phyloP scores from a whole-genome alignment of 352 stramenopile species.

The Peronospora destructor region DNA sequence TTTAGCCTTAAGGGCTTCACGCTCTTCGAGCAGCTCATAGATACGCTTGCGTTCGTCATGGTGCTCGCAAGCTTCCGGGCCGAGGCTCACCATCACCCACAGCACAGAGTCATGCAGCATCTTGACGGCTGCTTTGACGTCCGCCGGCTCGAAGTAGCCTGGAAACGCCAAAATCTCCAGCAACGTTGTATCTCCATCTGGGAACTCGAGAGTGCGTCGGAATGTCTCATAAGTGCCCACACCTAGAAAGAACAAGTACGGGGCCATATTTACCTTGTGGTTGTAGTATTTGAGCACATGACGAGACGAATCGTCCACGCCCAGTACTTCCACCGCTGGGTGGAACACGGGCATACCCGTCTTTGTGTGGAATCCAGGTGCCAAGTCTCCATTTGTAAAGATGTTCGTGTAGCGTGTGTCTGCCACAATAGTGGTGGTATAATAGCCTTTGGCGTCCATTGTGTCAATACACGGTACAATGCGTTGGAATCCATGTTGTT shows the following conservation, averaged over 20 bases:
- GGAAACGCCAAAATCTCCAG: constrained; percentile 70
- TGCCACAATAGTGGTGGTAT: constrained; percentile 70
- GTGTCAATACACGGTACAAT: constrained; percentile 75
- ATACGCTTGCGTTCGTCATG: constrained; percentile 65
- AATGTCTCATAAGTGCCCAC: constrained; percentile 76
- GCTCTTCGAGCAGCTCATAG: constrained; percentile 57
- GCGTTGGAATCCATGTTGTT: constrained; percentile 74
- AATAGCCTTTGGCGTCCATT: constrained; percentile 77
- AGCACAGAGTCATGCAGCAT: constrained; percentile 74
- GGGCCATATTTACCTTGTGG: constrained; percentile 80
- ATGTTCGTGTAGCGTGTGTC: constrained; percentile 75
- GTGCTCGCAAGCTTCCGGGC: constrained; percentile 61
- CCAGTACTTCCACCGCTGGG: constrained; percentile 41
- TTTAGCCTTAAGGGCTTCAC: constrained; percentile 62
- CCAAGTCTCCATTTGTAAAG: constrained; percentile 73
- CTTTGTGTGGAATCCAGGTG: constrained; percentile 52
- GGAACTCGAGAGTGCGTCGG: constrained; percentile 63
- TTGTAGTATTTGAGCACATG: constrained; percentile 78
- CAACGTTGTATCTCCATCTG: constrained; percentile 62
- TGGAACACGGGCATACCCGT: constrained; percentile 60
- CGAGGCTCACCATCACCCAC: constrained; percentile 67
- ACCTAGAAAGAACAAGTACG: constrained; percentile 75
- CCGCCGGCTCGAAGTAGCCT: constrained; percentile 53
- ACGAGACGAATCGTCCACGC: constrained; percentile 41
- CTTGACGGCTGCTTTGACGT: constrained; percentile 61